phyloP scores from a whole-genome alignment of 108 stramenopile species.

The Pseudonitzschia pungens region DNA sequence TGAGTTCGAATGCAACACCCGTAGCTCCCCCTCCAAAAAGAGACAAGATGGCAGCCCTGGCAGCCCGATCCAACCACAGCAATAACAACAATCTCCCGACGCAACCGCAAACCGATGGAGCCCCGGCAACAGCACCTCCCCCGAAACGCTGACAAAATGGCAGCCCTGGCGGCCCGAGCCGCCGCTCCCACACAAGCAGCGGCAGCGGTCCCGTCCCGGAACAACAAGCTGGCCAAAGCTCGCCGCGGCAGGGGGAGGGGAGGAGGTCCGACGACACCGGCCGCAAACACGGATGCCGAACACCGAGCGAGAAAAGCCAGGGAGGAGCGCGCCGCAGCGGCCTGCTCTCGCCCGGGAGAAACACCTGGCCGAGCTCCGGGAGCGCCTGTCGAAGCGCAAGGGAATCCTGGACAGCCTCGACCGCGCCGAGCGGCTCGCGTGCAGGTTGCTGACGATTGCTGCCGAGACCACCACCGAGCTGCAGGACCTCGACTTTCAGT shows the following conservation, averaged over 20 bases:
- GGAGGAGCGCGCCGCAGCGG: constrained; percentile 8
- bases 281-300: background rate
- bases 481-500: constrained; percentile 19
- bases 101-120: background rate
- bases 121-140: background rate
- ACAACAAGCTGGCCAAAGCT: constrained; percentile 33
- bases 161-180: constrained; percentile 28
- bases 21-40: constrained; percentile 14
- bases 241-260: constrained; percentile 17
- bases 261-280: background rate
- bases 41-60: constrained; percentile 39
- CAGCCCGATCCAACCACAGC: constrained; percentile 14
- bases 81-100: background rate
- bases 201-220: background rate
- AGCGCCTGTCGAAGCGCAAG: constrained; percentile 24
- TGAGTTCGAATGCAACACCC: background rate
- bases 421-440: constrained; percentile 38
- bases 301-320: background rate
- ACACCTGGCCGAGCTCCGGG: constrained; percentile 9
- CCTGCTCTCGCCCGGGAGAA: constrained; percentile 10
- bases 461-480: constrained; percentile 31
- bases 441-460: constrained; percentile 27
- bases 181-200: background rate
- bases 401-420: constrained; percentile 30
- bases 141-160: constrained; percentile 37